Evolutionary conservation across 805 yeast species (phyloP).

Genomic region (Yarrowia sp.): DNA sequence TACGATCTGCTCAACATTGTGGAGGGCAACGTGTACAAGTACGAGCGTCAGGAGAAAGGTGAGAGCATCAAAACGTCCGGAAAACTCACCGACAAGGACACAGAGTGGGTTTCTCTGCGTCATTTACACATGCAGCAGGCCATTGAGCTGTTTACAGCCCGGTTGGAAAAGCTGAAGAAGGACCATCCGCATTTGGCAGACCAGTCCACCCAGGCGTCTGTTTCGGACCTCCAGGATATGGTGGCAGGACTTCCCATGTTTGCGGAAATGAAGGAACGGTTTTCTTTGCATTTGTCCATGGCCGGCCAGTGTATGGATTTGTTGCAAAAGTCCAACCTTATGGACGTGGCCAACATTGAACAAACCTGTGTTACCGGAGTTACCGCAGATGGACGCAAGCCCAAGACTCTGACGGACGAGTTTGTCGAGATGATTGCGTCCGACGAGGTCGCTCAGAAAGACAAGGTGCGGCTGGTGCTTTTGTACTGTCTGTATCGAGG

Average conservation of each 20-base stretch:
- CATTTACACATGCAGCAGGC: constrained; percentile 75
- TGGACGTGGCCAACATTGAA: constrained; percentile 78
- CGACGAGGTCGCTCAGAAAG: constrained; percentile 47
- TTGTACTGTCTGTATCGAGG: constrained; percentile 78
- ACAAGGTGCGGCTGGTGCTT: constrained; percentile 70
- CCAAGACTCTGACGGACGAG: constrained; percentile 55
- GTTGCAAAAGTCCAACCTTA: constrained; percentile 56
- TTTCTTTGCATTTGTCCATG: constrained; percentile 39
- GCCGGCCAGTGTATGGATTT: constrained; percentile 60
- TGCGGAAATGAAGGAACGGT: constrained; percentile 38
- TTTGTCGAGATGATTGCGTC: constrained; percentile 50
- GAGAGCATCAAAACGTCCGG: constrained; percentile 43
- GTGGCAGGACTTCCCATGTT: constrained; percentile 46
- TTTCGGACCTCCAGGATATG: constrained; percentile 70
- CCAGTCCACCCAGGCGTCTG: constrained; percentile 57
- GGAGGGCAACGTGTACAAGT: constrained; percentile 50
- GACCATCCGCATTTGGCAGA: constrained; percentile 76
- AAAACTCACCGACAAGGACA: constrained; percentile 57
- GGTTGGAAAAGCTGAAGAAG: constrained; percentile 60
- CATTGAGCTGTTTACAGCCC: constrained; percentile 55
- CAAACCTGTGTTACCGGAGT: constrained; percentile 75
- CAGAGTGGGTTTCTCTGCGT: constrained; percentile 67
- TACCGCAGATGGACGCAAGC: constrained; percentile 62
- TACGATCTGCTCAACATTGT: constrained; percentile 59
- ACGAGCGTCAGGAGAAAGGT: constrained; percentile 42